Conservation (phyloP, 129 eudicot species). For the Kitagawia praeruptora region DNA sequence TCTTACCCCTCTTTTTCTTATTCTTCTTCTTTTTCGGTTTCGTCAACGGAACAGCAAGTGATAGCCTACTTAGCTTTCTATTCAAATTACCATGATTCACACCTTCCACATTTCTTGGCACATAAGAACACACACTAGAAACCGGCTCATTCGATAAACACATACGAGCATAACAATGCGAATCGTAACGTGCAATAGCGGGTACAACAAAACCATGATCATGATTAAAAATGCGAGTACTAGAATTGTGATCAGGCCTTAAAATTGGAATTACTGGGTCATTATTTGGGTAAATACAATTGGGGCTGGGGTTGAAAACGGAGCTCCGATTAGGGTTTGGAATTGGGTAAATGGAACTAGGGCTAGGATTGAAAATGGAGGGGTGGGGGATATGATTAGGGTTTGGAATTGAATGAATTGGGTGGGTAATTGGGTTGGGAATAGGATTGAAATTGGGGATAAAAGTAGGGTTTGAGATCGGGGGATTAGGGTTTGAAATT, state of each 20-base stretch:
- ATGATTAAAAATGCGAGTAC: neutral
- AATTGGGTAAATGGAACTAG: neutral
- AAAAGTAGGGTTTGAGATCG: slow-evolving; percentile 6
- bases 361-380: slow-evolving; percentile 1
- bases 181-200: neutral
- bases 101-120: slow-evolving; percentile 18
- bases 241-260: neutral
- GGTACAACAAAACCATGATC: neutral
- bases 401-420: neutral
- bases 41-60: neutral
- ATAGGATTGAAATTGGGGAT: neutral
- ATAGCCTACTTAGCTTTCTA: slow-evolving; percentile 13
- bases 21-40: slow-evolving; percentile 5
- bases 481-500: neutral
- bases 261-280: neutral
- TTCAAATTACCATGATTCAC: slow-evolving; percentile 32
- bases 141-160: neutral
- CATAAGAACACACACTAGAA: neutral
- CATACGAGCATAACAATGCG: neutral
- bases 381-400: neutral
- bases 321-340: neutral
- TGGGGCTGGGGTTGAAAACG: neutral
- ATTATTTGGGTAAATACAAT: neutral
- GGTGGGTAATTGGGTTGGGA: neutral
- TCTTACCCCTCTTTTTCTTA: neutral